A percentile compares a stretch with the other conserved stretches of the same genome.
Evolutionary conservation across 106 monocot species (phyloP).

Genomic region (Vanilla planifolia): DNA sequence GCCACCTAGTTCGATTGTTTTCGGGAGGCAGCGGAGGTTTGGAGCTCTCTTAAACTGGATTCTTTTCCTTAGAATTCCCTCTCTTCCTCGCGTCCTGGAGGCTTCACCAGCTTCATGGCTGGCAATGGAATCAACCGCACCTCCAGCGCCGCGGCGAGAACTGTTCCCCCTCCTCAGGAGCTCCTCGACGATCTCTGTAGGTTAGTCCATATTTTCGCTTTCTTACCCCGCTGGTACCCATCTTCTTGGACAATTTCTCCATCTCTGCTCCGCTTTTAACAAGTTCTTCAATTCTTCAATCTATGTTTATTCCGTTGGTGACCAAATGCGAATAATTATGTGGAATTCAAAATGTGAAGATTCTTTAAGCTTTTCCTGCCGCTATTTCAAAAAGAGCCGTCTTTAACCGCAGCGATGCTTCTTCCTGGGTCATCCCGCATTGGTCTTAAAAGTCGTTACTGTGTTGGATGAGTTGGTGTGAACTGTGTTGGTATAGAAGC

Average conservation of each 20-base stretch:
- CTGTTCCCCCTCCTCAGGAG: conserved; percentile 65
- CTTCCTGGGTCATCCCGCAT: neutral
- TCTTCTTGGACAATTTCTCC: neutral
- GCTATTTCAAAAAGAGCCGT: neutral
- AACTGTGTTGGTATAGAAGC: too few species aligned
- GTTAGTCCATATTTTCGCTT: conserved; percentile 14
- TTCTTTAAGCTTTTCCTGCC: neutral
- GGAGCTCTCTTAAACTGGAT: too few species aligned
- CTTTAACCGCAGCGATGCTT: neutral
- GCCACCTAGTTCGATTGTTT: too few species aligned
- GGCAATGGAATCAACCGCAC: conserved; percentile 39
- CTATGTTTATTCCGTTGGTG: neutral
- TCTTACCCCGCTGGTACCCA: neutral
- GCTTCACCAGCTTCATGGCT: too few species aligned
- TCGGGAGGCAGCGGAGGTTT: too few species aligned
- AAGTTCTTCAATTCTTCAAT: neutral
- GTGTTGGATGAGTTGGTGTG: neutral
- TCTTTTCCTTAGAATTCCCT: too few species aligned
- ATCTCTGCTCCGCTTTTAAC: neutral
- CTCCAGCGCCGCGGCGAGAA: conserved; percentile 33
- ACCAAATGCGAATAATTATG: neutral
- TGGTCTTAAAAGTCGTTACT: neutral
- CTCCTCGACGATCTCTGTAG: conserved; percentile 94
- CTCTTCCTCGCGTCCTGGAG: too few species aligned
- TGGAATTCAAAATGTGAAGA: neutral